Conservation (phyloP, 1,284 basidiomycete species). For the Ustilago curta region DNA sequence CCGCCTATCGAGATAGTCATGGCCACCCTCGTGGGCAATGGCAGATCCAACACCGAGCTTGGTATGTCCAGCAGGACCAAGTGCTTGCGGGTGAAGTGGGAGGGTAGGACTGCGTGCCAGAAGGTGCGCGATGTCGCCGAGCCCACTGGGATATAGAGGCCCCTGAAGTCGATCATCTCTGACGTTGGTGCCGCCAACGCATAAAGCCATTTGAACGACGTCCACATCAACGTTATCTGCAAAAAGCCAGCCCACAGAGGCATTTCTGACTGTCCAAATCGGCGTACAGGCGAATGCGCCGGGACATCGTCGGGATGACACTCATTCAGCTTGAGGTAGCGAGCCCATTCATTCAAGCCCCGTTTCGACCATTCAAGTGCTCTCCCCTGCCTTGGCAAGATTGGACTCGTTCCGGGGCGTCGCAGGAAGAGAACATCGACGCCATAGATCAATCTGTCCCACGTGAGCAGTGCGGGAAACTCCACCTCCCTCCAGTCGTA, state of each 20-base stretch:
- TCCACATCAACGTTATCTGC: slow-evolving; percentile 17
- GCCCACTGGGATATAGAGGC: slow-evolving; percentile 29
- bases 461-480: slow-evolving; percentile 14
- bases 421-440: slow-evolving; percentile 26
- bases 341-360: slow-evolving; percentile 32
- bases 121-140: slow-evolving; percentile 1
- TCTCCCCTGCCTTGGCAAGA: slow-evolving; percentile 27
- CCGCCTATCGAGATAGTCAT: slow-evolving; percentile 15
- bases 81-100: slow-evolving; percentile 7
- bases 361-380: slow-evolving; percentile 38
- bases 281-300: slow-evolving; percentile 27
- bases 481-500: slow-evolving; percentile 39
- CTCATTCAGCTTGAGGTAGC: slow-evolving; percentile 24
- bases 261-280: slow-evolving; percentile 46
- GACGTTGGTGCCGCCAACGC: slow-evolving; percentile 23
- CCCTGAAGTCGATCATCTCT: slow-evolving; percentile 19
- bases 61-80: slow-evolving; percentile 13
- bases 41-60: slow-evolving; percentile 22
- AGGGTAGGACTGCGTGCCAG: slow-evolving; percentile 14
- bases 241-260: slow-evolving; percentile 8
- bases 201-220: slow-evolving; percentile 29
- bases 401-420: slow-evolving; percentile 24
- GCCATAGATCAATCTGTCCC: slow-evolving; percentile 23
- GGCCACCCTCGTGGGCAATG: slow-evolving; percentile 14
- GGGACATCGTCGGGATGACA: slow-evolving; percentile 24